Conservation (phyloP, 2,329 filamentous ascomycete species). For the Plenodomus biglobosus region DNA sequence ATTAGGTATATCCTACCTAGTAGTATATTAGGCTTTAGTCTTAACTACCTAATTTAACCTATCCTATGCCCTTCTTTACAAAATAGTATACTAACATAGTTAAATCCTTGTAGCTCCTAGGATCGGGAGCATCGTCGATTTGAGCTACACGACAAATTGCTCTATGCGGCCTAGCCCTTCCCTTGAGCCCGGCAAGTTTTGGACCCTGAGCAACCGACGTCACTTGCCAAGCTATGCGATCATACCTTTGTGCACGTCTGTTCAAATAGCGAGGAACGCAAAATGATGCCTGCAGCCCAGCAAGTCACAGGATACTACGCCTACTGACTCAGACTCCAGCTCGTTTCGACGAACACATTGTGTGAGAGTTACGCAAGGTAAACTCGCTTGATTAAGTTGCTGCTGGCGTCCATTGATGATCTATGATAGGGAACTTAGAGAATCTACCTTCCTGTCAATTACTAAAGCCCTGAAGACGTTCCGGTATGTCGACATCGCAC, state of each 20-base stretch:
- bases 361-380: neutral
- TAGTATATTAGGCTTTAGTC: too few species aligned
- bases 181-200: slow-evolving; percentile 10
- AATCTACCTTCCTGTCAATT: neutral
- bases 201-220: slow-evolving; percentile 16
- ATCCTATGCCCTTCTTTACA: too few species aligned
- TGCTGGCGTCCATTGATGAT: neutral
- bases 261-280: slow-evolving; percentile 6
- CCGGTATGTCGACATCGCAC: neutral
- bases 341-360: neutral
- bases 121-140: slow-evolving; percentile 6
- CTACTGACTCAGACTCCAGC: neutral
- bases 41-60: too few species aligned
- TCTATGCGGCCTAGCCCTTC: slow-evolving; percentile 4
- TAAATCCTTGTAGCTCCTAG: slow-evolving; percentile 4
- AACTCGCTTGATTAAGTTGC: neutral
- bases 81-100: too few species aligned
- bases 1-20: too few species aligned
- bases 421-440: neutral
- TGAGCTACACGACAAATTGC: slow-evolving; percentile 4
- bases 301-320: neutral
- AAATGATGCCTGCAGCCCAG: neutral
- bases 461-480: neutral
- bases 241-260: slow-evolving; percentile 9
- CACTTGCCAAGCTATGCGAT: slow-evolving; percentile 17